Percentiles rank a stretch among this genome's conserved stretches.
These are phyloP conservation scores for Ceratocystis cacaofunesta DNA, from an alignment of 2,329 filamentous ascomycete species.

Conservation along the genomic window DNA sequence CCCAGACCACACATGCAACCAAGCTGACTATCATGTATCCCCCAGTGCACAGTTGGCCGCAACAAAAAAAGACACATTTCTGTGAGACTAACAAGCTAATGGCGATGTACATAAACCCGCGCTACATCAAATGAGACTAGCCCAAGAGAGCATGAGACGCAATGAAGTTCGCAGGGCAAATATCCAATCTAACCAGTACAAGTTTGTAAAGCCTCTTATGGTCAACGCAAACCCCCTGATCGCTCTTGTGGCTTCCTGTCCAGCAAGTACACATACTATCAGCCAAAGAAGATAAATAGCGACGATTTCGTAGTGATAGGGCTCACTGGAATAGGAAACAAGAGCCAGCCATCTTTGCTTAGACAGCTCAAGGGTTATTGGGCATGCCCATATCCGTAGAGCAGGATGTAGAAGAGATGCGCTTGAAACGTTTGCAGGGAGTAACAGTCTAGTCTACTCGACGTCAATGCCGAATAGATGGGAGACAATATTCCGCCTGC, in stretches of 20 bases:
- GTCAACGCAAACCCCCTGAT: not conserved
- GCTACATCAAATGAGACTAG: not conserved
- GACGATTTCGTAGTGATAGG: not conserved
- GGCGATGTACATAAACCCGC: not conserved
- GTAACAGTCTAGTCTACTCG: too few species aligned
- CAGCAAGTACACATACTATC: not conserved
- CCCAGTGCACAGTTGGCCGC: not conserved
- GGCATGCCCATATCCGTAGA: not conserved
- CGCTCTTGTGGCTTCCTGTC: not conserved
- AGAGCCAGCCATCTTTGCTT: not conserved
- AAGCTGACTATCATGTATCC: not conserved
- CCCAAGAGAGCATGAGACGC: not conserved
- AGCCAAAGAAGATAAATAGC: not conserved
- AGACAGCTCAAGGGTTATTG: not conserved
- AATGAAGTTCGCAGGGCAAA: not conserved
- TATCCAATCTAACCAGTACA: not conserved
- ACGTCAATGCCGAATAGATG: not conserved
- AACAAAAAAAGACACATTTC: not conserved
- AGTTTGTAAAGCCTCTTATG: too few species aligned
- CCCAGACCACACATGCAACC: not conserved
- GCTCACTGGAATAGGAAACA: not conserved
- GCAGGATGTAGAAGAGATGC: not conserved
- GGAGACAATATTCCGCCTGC: not conserved
- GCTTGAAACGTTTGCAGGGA: not conserved
- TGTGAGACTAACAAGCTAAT: not conserved